A percentile compares a stretch with the other conserved stretches of the same genome.
Evolutionary conservation across 1,139 yeast genomes (phyloP).

Genomic region (Yamadazyma membranifaciens): DNA sequence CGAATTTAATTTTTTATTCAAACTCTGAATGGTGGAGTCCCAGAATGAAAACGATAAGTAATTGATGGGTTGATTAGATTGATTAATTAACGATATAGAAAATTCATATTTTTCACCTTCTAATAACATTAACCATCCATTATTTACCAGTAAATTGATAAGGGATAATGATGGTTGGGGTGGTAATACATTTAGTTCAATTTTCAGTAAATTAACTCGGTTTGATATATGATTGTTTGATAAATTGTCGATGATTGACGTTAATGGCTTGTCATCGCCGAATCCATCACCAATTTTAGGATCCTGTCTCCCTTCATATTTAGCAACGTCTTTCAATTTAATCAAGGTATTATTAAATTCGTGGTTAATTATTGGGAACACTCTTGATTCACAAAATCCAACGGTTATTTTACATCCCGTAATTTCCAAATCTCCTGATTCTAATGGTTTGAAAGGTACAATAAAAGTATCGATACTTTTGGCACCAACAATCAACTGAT

Average conservation of each 20-base stretch:
- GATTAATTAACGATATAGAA: constrained; percentile 54
- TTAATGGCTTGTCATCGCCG: constrained; percentile 11
- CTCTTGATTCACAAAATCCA: constrained; percentile 29
- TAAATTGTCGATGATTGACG: constrained; percentile 24
- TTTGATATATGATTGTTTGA: constrained; percentile 16
- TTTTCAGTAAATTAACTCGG: constrained; percentile 19
- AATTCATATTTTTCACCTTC: constrained; percentile 70
- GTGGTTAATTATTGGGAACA: constrained; percentile 29
- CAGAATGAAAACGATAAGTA: constrained; percentile 60
- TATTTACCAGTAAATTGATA: constrained; percentile 52
- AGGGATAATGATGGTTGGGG: constrained; percentile 67
- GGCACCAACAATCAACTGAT: constrained; percentile 23
- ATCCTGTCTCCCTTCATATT: neutral
- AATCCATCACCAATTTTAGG: constrained; percentile 4
- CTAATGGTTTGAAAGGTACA: constrained; percentile 35
- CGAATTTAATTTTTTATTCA: constrained; percentile 38
- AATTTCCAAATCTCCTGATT: constrained; percentile 30
- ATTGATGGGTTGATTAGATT: constrained; percentile 55
- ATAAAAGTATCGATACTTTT: constrained; percentile 30
- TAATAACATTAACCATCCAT: constrained; percentile 72
- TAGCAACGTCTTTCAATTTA: constrained; percentile 5
- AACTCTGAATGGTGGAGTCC: constrained; percentile 72
- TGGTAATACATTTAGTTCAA: constrained; percentile 47
- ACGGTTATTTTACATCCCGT: constrained; percentile 31
- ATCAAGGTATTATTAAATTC: constrained; percentile 16